phyloP scores from a whole-genome alignment of 148 eudicot species.

The Salicornia ramosissima region DNA sequence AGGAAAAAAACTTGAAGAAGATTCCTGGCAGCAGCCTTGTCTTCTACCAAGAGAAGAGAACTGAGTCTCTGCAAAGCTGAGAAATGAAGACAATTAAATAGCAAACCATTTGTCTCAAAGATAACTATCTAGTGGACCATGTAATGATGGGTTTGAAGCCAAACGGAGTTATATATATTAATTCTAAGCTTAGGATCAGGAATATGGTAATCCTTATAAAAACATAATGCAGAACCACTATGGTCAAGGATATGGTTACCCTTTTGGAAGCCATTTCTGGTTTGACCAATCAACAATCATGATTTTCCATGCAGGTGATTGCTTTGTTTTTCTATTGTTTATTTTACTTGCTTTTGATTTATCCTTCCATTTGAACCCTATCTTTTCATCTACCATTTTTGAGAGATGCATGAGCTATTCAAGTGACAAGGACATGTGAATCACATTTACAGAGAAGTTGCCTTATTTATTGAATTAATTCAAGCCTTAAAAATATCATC shows the following conservation, averaged over 20 bases:
- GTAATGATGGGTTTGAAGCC: conserved; percentile 3
- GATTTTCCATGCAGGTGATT: conserved; percentile 2
- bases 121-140: not conserved
- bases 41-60: conserved; percentile 6
- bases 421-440: not conserved
- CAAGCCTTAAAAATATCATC: not conserved
- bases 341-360: not conserved
- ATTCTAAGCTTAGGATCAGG: not conserved
- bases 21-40: conserved; percentile 31
- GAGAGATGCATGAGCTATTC: not conserved
- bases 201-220: not conserved
- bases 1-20: conserved; percentile 29
- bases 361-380: not conserved
- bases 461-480: not conserved
- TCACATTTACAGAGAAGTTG: not conserved
- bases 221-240: not conserved
- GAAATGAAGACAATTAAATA: not conserved
- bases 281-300: not conserved
- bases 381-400: not conserved
- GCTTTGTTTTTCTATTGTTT: not conserved
- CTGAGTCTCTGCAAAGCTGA: conserved; percentile 18
- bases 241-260: conserved; percentile 8
- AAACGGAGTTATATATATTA: not conserved
- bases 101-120: not conserved
- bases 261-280: too few species aligned